Base-by-base conservation (phyloP, 2,329 filamentous ascomycete species). In the Xylariaceae sp. region DNA sequence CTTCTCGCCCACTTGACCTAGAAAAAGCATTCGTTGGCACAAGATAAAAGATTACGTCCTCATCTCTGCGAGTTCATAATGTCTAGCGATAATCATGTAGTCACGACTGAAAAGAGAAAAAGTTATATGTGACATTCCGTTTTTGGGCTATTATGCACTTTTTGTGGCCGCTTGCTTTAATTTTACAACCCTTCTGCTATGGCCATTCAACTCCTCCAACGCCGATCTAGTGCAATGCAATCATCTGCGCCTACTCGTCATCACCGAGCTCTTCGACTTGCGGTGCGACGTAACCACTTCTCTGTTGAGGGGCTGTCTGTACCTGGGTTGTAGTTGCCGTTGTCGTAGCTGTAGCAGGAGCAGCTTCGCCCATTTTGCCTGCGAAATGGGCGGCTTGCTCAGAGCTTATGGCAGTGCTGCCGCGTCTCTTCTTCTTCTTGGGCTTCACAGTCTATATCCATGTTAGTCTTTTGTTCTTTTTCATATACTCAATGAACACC, bases 371-470 rank as follows among this genome's bases (percentile, higher is more conserved):
- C 23, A 82, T 82, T 6, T 80, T 74, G 51, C 79, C 79, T 26
- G 79, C 79, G 60, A 87, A 80, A 36, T 79, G 69, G 34, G 72
- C 73, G 28, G 75, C 71, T 6, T 69, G 67, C 31, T 67, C 62
- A 16, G 63, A 61, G 12, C 73, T 67, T 23, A 74, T 62, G 5
- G 70, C 58, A 69, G 77, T 78, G 56, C 74, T 67, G 74, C 81
- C 31, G n/a, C 3, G 82, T 74, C 84, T 85, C 74, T 81, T 81
- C 78, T 87, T 86, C 72, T 85, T 86, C 58, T 78, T 76, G 28
- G 75, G 75, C 71, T 76, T 69, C 49, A 64, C 60, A 53, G 68
- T 69, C 69, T 70, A 43, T 47, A 49, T 4, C 21, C 3, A 11
- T n/a, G 58, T 66, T 50, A 64, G 53, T 9, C 19, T 28, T 36